Conservation (phyloP, 177 flowering plant species). For the Tripterygium wilfordii region DNA sequence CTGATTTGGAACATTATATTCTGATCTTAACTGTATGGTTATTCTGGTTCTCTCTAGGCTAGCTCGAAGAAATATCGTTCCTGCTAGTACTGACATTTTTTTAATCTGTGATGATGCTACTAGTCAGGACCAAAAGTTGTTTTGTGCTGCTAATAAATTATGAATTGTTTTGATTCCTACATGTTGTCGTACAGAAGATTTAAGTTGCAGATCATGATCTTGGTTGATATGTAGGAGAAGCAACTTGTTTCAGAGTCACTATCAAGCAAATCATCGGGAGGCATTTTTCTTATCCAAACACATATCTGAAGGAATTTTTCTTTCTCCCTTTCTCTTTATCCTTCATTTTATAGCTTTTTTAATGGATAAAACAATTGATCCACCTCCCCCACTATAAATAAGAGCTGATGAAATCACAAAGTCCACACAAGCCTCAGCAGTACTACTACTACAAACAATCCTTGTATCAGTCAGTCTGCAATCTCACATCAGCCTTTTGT, state of each 20-base stretch:
- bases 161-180: constrained; percentile 1
- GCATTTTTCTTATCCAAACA: constrained; percentile 40
- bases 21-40: too few relatives aligned
- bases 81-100: too few relatives aligned
- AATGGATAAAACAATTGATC: constrained; percentile 17
- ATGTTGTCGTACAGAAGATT: too few relatives aligned
- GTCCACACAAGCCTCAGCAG: constrained; percentile 5
- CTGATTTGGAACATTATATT: too few relatives aligned
- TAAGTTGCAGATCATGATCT: too few relatives aligned
- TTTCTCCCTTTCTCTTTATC: constrained; percentile 8
- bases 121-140: constrained; percentile 14
- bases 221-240: not conserved
- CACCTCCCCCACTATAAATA: constrained; percentile 24
- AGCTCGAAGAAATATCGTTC: too few relatives aligned
- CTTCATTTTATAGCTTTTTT: not conserved
- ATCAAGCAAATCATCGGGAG: constrained; percentile 22
- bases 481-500: not conserved
- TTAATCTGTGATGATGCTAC: too few relatives aligned
- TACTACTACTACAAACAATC: too few relatives aligned
- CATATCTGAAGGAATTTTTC: constrained; percentile 21
- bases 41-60: too few relatives aligned
- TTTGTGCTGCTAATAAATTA: not conserved
- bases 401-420: constrained; percentile 16
- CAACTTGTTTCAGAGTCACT: constrained; percentile 27
- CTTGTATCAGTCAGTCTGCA: too few relatives aligned